These are phyloP conservation scores for Lachancea kluyveri DNA, from an alignment of 805 yeast species.

Conservation along the genomic window DNA sequence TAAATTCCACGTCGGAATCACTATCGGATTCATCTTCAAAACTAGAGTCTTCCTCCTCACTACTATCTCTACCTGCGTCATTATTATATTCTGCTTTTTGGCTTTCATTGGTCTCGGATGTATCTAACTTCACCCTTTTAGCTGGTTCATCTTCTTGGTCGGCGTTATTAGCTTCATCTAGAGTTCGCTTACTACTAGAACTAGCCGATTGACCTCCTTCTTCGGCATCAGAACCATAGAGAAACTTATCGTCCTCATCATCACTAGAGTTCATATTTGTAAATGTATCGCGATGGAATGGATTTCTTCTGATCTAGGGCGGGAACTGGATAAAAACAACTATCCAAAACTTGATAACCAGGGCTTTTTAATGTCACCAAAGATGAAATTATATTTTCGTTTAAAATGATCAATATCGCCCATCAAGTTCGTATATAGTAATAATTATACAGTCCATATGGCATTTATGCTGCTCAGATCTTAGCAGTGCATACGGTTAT, in stretches of 20 bases:
- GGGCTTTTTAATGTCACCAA: too few relatives aligned
- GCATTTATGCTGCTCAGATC: too few relatives aligned
- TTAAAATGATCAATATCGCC: too few relatives aligned
- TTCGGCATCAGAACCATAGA: constrained; percentile 31
- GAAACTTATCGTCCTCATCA: constrained; percentile 31
- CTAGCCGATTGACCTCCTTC: constrained; percentile 14
- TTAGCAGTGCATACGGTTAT: too few relatives aligned
- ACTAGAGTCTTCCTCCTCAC: constrained; percentile 39
- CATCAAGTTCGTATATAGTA: too few relatives aligned
- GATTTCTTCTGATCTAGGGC: too few relatives aligned
- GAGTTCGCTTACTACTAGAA: constrained; percentile 4
- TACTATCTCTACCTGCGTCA: constrained; percentile 21
- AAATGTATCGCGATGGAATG: too few relatives aligned
- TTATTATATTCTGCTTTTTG: constrained; percentile 12
- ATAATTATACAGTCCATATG: too few relatives aligned
- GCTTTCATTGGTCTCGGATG: background rate
- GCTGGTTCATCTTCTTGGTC: background rate
- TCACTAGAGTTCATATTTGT: constrained; percentile 25
- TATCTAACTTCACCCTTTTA: constrained; percentile 8
- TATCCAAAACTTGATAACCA: too few relatives aligned
- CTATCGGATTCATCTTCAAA: constrained; percentile 45
- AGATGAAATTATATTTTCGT: too few relatives aligned
- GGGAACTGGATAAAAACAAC: too few relatives aligned
- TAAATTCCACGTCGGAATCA: constrained; percentile 76
- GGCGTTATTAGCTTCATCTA: constrained; percentile 2